phyloP scores from a whole-genome alignment of 1,284 basidiomycete genomes.

The Sphagnurus paluster region DNA sequence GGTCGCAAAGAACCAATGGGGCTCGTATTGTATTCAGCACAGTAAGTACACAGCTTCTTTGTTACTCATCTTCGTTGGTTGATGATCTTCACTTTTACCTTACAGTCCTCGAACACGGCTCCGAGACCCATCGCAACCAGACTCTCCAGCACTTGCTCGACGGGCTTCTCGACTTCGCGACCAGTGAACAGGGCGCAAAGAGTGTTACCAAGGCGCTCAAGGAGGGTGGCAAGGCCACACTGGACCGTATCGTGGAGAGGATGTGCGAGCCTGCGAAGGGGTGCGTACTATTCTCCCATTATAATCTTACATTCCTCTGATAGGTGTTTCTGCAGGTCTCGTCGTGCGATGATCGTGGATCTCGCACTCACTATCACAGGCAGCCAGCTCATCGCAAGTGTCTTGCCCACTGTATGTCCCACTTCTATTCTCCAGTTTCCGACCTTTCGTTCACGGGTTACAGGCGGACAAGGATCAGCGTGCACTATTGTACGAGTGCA shows the following conservation, averaged over 20 bases:
- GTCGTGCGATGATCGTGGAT: slow-evolving; percentile 80
- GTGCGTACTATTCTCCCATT: slow-evolving; percentile 34
- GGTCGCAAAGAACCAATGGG: slow-evolving; percentile 85
- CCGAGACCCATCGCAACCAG: slow-evolving; percentile 66
- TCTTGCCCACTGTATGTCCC: slow-evolving; percentile 63
- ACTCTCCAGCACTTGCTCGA: slow-evolving; percentile 71
- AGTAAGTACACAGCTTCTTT: slow-evolving; percentile 46
- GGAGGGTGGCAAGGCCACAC: slow-evolving; percentile 72
- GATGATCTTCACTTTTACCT: no score
- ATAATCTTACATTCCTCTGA: slow-evolving; percentile 1
- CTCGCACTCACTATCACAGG: slow-evolving; percentile 79
- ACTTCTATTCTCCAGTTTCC: background rate
- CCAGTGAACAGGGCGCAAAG: slow-evolving; percentile 80
- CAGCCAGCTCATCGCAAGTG: slow-evolving; percentile 78
- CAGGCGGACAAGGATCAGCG: slow-evolving; percentile 83
- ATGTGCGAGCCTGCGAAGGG: slow-evolving; percentile 82
- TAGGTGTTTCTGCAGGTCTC: slow-evolving; percentile 47
- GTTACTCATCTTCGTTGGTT: background rate
- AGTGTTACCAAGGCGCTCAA: slow-evolving; percentile 82
- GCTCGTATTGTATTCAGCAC: slow-evolving; percentile 80
- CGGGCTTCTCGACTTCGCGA: slow-evolving; percentile 73
- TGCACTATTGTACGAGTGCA: slow-evolving; percentile 75
- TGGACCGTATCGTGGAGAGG: slow-evolving; percentile 68
- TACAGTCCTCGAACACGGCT: slow-evolving; percentile 77
- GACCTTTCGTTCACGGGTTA: background rate